A percentile compares a stretch with the other conserved stretches of the same genome.
Evolutionary conservation across 2,329 filamentous ascomycete species (phyloP).

Genomic region (Eutypa lata): DNA sequence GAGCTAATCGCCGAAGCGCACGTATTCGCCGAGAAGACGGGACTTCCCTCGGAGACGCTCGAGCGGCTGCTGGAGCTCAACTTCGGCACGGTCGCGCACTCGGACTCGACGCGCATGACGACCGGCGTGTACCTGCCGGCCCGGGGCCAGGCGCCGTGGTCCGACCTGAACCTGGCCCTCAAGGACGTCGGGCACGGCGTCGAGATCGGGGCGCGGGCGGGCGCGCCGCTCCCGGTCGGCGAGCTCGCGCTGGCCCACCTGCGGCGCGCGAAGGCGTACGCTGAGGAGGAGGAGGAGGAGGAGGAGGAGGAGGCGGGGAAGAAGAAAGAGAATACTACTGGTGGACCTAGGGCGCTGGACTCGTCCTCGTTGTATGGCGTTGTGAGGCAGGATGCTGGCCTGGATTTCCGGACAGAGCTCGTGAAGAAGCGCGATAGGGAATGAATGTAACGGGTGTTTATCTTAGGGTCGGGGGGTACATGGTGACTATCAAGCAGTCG

Average conservation of each 20-base stretch:
- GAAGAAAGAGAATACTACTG: no score
- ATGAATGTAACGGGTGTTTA: no score
- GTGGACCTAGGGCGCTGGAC: constrained; percentile 34
- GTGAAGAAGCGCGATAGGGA: constrained; percentile 10
- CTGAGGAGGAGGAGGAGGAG: constrained; percentile 24
- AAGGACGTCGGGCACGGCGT: constrained; percentile 52
- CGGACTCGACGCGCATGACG: constrained; percentile 35
- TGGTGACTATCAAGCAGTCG: no score
- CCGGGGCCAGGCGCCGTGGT: constrained; percentile 37
- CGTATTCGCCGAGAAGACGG: constrained; percentile 44
- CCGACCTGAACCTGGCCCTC: constrained; percentile 46
- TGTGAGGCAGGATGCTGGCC: constrained; percentile 22
- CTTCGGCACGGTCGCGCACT: constrained; percentile 34
- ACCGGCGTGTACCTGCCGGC: constrained; percentile 37
- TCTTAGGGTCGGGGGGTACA: no score
- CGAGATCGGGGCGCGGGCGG: constrained; percentile 36
- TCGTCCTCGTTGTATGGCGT: constrained; percentile 50
- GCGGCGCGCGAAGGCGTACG: constrained; percentile 37
- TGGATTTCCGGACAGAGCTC: constrained; percentile 10
- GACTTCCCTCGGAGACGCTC: constrained; percentile 35
- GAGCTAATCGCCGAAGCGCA: constrained; percentile 44
- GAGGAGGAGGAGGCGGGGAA: no score
- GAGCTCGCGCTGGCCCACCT: constrained; percentile 42
- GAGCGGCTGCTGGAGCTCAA: constrained; percentile 41
- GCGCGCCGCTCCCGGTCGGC: constrained; percentile 36